Evolutionary conservation across 176 grass and related monocot genomes (phyloP).

Genomic region (Hordeum vulgare): MorexV3_pseudomolecules_assembly NC_058520.1:461178070-461178569

Average conservation of each 20-base stretch:
- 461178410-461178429: conserved; percentile 44
- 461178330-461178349: background rate
- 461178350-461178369: background rate
- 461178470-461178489: conserved; percentile 31
- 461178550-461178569: conserved; percentile 48
- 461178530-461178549: conserved; percentile 17
- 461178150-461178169: too few species aligned
- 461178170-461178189: too few species aligned
- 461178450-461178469: conserved; percentile 21
- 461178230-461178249: too few species aligned
- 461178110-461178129: too few species aligned
- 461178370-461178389: conserved; percentile 13
- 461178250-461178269: background rate
- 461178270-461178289: background rate
- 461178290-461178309: background rate
- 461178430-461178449: conserved; percentile 40
- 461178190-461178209: too few species aligned
- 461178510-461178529: conserved; percentile 11
- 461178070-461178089: too few species aligned
- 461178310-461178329: background rate
- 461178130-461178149: too few species aligned
- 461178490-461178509: conserved; percentile 36
- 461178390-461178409: conserved; percentile 23
- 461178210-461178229: too few species aligned
- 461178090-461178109: too few species aligned